phyloP scores from a whole-genome alignment of 2,329 filamentous ascomycete species.

The Verticillium albo-atrum region DNA sequence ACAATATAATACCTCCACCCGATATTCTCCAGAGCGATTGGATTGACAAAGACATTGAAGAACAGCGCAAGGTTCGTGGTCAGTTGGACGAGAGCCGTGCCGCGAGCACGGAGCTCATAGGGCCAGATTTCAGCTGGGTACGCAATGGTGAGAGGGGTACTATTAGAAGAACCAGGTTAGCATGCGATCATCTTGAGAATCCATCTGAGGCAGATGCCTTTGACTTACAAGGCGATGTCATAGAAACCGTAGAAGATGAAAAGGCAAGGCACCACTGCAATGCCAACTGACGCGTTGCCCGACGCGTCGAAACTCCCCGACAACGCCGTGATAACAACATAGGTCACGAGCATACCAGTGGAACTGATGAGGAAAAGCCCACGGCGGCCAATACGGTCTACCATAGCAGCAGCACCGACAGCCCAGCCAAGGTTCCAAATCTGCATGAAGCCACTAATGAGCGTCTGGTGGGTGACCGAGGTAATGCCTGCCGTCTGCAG shows the following conservation, averaged over 20 bases:
- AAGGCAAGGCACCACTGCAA: conserved; percentile 28
- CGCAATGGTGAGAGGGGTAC: conserved; percentile 23
- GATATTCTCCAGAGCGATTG: conserved; percentile 32
- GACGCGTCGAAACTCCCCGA: conserved; percentile 13
- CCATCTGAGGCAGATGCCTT: no score
- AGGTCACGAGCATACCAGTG: conserved; percentile 7
- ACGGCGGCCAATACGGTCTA: conserved; percentile 3
- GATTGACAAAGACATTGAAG: conserved; percentile 40
- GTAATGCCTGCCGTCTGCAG: conserved; percentile 22
- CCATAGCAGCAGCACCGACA: conserved; percentile 6
- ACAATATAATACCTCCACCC: conserved; percentile 39
- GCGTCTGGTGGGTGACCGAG: conserved; percentile 27
- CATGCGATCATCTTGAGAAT: neutral
- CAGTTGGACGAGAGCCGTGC: neutral
- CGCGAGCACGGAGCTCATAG: conserved; percentile 11
- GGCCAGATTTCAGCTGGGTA: conserved; percentile 23
- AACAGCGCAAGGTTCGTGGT: conserved; percentile 21
- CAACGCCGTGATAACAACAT: conserved; percentile 8
- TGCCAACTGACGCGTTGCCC: conserved; percentile 15
- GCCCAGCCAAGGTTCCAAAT: conserved; percentile 11
- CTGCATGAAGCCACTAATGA: conserved; percentile 21
- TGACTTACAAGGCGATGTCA: neutral
- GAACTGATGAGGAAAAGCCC: conserved; percentile 6
- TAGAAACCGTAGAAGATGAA: conserved; percentile 20
- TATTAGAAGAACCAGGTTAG: conserved; percentile 29